Base-by-base conservation (phyloP, 352 stramenopile genomes). In the Phytopythium cucurbitacearum region DNA sequence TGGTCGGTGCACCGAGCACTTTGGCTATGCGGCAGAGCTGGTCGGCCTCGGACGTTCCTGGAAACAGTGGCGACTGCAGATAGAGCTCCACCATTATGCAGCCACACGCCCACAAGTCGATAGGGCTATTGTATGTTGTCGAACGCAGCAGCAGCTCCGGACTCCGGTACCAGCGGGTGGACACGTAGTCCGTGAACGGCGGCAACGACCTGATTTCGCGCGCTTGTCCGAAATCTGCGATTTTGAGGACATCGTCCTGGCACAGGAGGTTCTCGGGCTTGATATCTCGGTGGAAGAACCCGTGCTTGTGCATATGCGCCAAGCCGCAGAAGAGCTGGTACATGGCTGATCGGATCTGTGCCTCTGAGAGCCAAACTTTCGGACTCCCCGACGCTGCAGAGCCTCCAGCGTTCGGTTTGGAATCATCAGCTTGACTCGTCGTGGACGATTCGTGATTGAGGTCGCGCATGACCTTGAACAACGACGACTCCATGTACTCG, bases 1-100 rank as follows among this genome's bases (percentile, higher is more conserved):
- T 86, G 0, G 84, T 96, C 2, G 96, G 95, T 5, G 87, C 80
- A 6, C 94, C 94, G 16, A 98, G 62, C n/a, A 98, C 74, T 38
- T 80, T 87, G 73, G 84, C 96, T 56, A 98, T 98, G 35, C 97
- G 97, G 61, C 92, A 92, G 32, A 99, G 85, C 69, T 99, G 91
- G 72, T 99, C 96, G 15, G 94, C 85, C 64, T 99, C 97, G 15
- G 73, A 94, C 13, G 71, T 85, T 5, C 97, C 80, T n/a, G 81
- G 71, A 53, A 93, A 95, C 7, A 91, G 57, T 21, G 79, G 78
- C n/a, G 71, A 63, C 40, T 80, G 82, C 8, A 88, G 52, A 11
- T 73, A 84, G 16, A 93, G 73, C 64, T 95, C 85, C n/a, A 80
- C 83, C 62, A 90, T 71, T 51, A 89, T 91, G 48, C 80, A 94